Conservation (phyloP, 345 rosid species). For the Adansonia digitata region DNA sequence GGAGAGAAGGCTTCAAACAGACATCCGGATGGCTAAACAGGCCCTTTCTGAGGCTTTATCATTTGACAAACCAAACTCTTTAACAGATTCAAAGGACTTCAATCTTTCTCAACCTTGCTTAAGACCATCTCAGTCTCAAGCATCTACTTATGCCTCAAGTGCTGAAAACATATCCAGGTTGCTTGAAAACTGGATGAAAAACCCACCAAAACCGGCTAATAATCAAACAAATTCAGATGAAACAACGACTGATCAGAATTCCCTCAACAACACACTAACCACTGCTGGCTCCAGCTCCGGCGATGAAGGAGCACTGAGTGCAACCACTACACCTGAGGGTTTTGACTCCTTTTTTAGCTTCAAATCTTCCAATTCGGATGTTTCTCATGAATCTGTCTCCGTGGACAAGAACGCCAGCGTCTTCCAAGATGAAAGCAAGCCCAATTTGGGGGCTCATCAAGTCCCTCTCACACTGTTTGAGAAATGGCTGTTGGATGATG, state of each 20-base stretch:
- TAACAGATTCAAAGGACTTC: constrained; percentile 14
- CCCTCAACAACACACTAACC: constrained; percentile 20
- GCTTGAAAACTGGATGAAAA: constrained; percentile 59
- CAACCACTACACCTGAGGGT: constrained; percentile 25
- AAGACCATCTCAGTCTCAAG: not conserved
- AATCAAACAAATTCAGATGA: constrained; percentile 6
- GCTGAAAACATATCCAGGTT: constrained; percentile 58
- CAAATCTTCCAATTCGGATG: constrained; percentile 34
- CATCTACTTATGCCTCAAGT: constrained; percentile 52
- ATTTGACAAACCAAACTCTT: constrained; percentile 25
- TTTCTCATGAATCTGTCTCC: constrained; percentile 29
- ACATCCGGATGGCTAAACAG: constrained; percentile 74
- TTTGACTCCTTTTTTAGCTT: constrained; percentile 45
- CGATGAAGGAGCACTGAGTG: constrained; percentile 26
- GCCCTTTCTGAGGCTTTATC: constrained; percentile 80
- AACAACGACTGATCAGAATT: constrained; percentile 22
- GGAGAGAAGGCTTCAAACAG: constrained; percentile 60
- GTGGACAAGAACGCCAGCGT: constrained; percentile 28
- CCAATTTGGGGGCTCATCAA: constrained; percentile 21
- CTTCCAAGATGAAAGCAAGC: constrained; percentile 41
- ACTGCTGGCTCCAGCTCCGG: constrained; percentile 17
- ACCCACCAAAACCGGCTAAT: constrained; percentile 25
- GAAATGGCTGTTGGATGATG: constrained; percentile 71
- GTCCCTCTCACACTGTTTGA: constrained; percentile 52
- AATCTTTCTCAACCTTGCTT: constrained; percentile 1